These are phyloP conservation scores for Lepiota subincarnata DNA, from an alignment of 768 basidiomycete species.

Conservation along the genomic window DNA sequence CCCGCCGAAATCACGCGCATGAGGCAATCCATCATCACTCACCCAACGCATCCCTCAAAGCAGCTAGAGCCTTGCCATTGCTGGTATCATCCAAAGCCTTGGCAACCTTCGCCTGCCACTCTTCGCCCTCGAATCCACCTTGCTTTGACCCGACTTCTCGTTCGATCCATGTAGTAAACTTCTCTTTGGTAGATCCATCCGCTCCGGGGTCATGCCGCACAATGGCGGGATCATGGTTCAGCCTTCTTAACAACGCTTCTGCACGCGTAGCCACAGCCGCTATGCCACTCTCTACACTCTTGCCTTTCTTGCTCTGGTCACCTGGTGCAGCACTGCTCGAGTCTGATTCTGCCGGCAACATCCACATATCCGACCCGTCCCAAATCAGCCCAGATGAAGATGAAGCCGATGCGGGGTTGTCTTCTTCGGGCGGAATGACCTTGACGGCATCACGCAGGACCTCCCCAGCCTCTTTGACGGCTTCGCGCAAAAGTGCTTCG, in stretches of 20 bases:
- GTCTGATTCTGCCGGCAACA: conserved; percentile 47
- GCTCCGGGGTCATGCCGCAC: conserved; percentile 71
- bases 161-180: conserved; percentile 56
- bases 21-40: conserved; percentile 11
- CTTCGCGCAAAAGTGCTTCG: conserved; percentile 59
- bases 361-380: conserved; percentile 90
- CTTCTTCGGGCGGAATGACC: conserved; percentile 79
- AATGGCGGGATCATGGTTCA: conserved; percentile 73
- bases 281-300: conserved; percentile 35
- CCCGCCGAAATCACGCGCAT: conserved; percentile 3
- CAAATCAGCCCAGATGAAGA: conserved; percentile 48
- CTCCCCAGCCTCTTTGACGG: conserved; percentile 77
- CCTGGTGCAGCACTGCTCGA: conserved; percentile 11
- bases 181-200: conserved; percentile 50
- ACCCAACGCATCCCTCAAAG: conserved; percentile 60
- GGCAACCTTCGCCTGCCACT: conserved; percentile 52
- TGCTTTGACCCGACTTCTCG: conserved; percentile 47
- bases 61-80: conserved; percentile 50
- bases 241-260: conserved; percentile 66
- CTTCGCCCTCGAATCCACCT: conserved; percentile 53
- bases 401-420: conserved; percentile 14
- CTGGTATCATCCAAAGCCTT: conserved; percentile 44
- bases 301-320: conserved; percentile 13
- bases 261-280: conserved; percentile 68
- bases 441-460: conserved; percentile 87